These are phyloP conservation scores for Boeremia lycopersici DNA, from an alignment of 2,329 filamentous ascomycete species.

Conservation along the genomic window DNA sequence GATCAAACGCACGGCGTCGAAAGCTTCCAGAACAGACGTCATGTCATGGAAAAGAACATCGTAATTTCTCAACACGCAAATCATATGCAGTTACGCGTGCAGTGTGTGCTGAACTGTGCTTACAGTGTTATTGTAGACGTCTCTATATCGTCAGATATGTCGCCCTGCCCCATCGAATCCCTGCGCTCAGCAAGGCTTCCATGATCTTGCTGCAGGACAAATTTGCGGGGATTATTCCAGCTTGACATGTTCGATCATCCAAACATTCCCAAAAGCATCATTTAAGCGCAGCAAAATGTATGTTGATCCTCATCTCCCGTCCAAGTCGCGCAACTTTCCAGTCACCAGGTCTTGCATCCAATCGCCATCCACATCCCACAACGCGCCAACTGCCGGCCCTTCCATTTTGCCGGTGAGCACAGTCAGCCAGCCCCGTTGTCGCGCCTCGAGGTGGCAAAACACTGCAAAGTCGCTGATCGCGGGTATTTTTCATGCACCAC, in stretches of 20 bases:
- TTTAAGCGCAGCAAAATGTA: constrained; percentile 6
- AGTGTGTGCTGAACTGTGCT: not conserved
- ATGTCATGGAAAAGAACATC: not conserved
- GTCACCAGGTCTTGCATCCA: constrained; percentile 5
- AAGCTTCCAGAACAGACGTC: constrained; percentile 4
- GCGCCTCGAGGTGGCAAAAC: constrained; percentile 7
- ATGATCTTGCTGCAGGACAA: constrained; percentile 2
- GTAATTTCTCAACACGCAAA: not conserved
- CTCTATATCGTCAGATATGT: not conserved
- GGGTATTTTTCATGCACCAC: not conserved
- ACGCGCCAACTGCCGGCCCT: constrained; percentile 4
- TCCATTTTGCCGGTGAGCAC: constrained; percentile 1
- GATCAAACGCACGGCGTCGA: not conserved
- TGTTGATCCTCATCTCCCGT: constrained; percentile 18
- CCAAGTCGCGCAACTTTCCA: constrained; percentile 5
- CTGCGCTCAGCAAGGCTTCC: not conserved
- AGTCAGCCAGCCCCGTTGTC: constrained; percentile 1
- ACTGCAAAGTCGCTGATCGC: constrained; percentile 6
- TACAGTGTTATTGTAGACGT: not conserved
- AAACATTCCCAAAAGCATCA: not conserved
- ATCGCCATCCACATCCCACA: not conserved
- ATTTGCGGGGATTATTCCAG: constrained; percentile 1
- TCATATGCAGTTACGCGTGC: not conserved
- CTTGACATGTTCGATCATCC: constrained; percentile 4
- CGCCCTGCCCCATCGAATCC: not conserved